phyloP scores from a whole-genome alignment of 257 asterid species.

The Avicennia marina region DNA sequence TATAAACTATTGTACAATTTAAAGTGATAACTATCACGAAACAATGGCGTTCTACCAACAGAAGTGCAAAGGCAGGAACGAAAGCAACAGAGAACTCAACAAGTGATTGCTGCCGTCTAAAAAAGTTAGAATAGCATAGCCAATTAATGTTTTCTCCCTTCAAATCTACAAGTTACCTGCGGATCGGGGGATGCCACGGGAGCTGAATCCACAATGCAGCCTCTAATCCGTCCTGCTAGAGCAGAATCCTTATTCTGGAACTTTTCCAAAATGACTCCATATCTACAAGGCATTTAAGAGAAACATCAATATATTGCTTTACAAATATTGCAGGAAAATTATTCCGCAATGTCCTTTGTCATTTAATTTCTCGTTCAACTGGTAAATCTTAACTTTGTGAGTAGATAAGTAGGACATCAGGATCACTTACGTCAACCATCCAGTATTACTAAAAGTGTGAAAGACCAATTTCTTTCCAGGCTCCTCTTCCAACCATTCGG shows the following conservation, averaged over 20 bases:
- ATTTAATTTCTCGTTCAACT: too few relatives aligned
- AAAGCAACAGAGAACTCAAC: too few relatives aligned
- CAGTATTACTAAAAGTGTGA: conserved; percentile 91
- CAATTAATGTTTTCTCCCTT: background rate
- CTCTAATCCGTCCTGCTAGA: conserved; percentile 60
- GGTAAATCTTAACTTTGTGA: too few relatives aligned
- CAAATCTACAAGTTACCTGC: conserved; percentile 46
- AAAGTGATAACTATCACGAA: too few relatives aligned
- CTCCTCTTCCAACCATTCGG: conserved; percentile 95
- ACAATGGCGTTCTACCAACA: too few relatives aligned
- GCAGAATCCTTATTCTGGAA: conserved; percentile 54
- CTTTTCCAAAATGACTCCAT: conserved; percentile 88
- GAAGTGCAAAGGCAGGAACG: too few relatives aligned
- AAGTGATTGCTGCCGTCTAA: background rate
- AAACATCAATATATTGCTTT: conserved; percentile 12
- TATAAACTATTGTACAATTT: too few relatives aligned
- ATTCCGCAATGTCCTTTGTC: background rate
- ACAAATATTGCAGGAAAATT: background rate
- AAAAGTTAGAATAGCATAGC: background rate
- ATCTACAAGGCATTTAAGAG: conserved; percentile 39
- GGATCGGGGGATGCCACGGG: conserved; percentile 89
- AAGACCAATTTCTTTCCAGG: conserved; percentile 73
- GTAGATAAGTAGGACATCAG: background rate
- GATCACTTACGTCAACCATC: conserved; percentile 81
- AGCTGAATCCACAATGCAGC: conserved; percentile 91